These are phyloP conservation scores for Scedosporium minutisporum DNA, from an alignment of 2,329 filamentous ascomycete genomes.

Conservation along the genomic window DNA sequence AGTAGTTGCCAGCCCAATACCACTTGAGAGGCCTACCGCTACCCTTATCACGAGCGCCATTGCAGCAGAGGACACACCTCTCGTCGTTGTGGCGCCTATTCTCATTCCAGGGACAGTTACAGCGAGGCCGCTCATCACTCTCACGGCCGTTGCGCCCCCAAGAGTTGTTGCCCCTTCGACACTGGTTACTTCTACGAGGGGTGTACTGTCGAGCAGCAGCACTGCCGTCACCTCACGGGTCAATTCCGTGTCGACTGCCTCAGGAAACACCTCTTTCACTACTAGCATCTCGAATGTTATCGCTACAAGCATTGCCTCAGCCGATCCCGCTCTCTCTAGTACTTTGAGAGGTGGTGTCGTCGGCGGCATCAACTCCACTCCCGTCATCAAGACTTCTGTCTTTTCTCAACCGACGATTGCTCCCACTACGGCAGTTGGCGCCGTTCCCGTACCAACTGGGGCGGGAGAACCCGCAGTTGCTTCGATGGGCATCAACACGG, in stretches of 20 bases:
- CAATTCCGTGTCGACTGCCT: background rate
- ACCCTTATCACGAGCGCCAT: background rate
- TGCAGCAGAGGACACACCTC: background rate
- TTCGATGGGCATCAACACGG: background rate
- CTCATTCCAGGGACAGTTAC: background rate
- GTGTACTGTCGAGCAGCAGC: background rate
- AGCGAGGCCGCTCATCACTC: background rate
- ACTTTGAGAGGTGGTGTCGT: background rate
- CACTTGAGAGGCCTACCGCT: background rate
- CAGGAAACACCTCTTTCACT: background rate
- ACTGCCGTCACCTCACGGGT: background rate
- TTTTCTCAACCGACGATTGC: background rate
- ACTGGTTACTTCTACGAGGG: background rate
- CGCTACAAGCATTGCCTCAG: background rate
- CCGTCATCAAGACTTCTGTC: background rate
- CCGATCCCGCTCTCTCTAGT: background rate
- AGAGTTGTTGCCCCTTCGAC: background rate
- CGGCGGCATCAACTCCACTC: background rate
- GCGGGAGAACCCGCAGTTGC: background rate
- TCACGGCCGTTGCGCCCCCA: background rate
- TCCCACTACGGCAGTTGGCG: background rate
- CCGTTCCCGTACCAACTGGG: background rate
- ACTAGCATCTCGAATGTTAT: background rate
- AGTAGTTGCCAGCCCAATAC: background rate
- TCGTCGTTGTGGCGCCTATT: background rate